phyloP scores from a whole-genome alignment of 345 rosid genomes.

The Sonneratia alba region DNA sequence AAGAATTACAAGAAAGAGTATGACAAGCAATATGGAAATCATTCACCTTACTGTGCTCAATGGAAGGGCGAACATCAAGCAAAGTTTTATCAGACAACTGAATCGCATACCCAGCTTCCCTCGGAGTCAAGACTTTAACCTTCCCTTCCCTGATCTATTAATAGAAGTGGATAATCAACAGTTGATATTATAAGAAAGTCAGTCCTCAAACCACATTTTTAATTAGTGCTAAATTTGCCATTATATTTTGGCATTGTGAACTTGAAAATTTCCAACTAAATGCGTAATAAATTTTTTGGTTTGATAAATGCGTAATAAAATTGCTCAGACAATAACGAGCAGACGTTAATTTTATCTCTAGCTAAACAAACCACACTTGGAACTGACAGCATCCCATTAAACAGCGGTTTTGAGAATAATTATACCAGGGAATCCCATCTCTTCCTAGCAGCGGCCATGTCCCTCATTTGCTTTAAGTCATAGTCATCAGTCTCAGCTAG shows the following conservation, averaged over 20 bases:
- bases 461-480: constrained; percentile 82
- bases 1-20: neutral
- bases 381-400: neutral
- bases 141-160: constrained; percentile 72
- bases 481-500: constrained; percentile 60
- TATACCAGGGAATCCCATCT: constrained; percentile 89
- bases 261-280: neutral
- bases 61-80: constrained; percentile 77
- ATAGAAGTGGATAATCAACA: neutral
- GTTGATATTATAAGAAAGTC: neutral
- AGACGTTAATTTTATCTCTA: neutral
- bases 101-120: constrained; percentile 88
- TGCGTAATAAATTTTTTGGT: neutral
- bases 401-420: neutral
- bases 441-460: constrained; percentile 87
- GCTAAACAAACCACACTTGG: neutral
- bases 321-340: neutral
- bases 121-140: constrained; percentile 72
- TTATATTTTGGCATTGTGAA: neutral
- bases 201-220: neutral
- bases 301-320: neutral
- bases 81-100: constrained; percentile 72
- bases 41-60: constrained; percentile 58
- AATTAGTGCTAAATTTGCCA: neutral
- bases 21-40: neutral